Conservation (phyloP, 768 basidiomycete species). For the Lactarius akahatsu region DNA sequence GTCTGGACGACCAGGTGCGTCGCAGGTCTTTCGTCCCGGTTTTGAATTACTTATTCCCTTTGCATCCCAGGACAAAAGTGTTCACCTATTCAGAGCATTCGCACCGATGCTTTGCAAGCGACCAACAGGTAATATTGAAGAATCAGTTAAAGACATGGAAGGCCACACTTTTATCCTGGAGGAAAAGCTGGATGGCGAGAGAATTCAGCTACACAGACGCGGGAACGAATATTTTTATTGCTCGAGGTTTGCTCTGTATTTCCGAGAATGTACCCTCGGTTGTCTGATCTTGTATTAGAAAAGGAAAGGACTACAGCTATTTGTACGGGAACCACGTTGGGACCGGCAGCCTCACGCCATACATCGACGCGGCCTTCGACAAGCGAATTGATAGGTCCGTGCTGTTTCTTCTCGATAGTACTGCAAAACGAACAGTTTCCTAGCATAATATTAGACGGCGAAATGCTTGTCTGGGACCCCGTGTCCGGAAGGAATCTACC, state of each 20-base stretch:
- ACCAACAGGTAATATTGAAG: slow-evolving; percentile 75
- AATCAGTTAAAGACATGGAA: slow-evolving; percentile 83
- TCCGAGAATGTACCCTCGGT: background rate
- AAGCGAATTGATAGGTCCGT: slow-evolving; percentile 77
- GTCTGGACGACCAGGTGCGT: slow-evolving; percentile 61
- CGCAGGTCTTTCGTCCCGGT: background rate
- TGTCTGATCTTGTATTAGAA: slow-evolving; percentile 45
- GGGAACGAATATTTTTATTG: slow-evolving; percentile 92
- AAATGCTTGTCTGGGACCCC: slow-evolving; percentile 99
- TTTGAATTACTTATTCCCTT: background rate
- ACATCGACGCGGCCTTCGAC: slow-evolving; percentile 75
- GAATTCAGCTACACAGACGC: slow-evolving; percentile 93
- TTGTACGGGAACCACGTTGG: slow-evolving; percentile 86
- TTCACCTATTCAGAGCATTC: slow-evolving; percentile 83
- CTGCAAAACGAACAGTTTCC: background rate
- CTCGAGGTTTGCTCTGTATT: slow-evolving; percentile 58
- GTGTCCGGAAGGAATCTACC: slow-evolving; percentile 83
- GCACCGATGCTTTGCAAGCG: slow-evolving; percentile 95
- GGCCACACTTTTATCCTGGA: slow-evolving; percentile 83
- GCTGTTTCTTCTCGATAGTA: background rate
- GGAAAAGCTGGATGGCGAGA: slow-evolving; percentile 96
- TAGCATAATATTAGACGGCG: slow-evolving; percentile 93
- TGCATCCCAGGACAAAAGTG: slow-evolving; percentile 65
- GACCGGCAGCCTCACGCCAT: slow-evolving; percentile 84
- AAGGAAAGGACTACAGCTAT: slow-evolving; percentile 88